Base-by-base conservation (phyloP, 495 filamentous ascomycete species). In the Schizothecium vesticola region DNA sequence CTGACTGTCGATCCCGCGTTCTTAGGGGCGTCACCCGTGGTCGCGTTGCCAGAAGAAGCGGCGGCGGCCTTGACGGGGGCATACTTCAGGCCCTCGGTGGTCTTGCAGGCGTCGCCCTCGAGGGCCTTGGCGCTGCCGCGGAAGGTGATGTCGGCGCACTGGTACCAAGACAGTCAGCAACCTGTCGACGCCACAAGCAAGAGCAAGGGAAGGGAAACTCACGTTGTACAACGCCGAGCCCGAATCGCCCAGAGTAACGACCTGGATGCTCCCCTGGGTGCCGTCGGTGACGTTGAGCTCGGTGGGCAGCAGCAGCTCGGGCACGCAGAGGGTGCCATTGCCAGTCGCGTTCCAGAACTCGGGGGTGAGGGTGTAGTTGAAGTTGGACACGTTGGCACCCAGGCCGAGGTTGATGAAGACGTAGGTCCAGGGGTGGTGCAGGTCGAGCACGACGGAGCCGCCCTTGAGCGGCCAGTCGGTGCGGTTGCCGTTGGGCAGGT, bases 91-190 rank as follows among this genome's bases (percentile, higher is more conserved):
- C 43, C 43, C 43, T 77, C 79, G 23, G 77, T 77, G 58, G 84
- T 88, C 63, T 75, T 75, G 77, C 87, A 90, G 12, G 75, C 63
- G 23, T 76, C 74, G n/a, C 71, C 79, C 6, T 66, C 61, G 19
- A 85, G 79, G 3, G 73, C 36, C 16, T 67, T 72, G 6, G 83
- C 87, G 12, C 77, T 74, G 58, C 77, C 67, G 24, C 77, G 77
- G 78, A 90, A 88, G 16, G 79, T 83, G 70, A 90, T 85, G 67
- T 90, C 88, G 65, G 87, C 86, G 72, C 88, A 90, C 87, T 88
- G 59, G 61, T 13, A 56, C n/a, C 7, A 31, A 3, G 12, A 29
- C 24, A 29, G 8, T 29, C n/a, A 65, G 65, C 25, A 51, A 66
- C 23, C 43, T 59, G 19, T 19, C 55, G 3, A 33, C 21, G 11